Evolutionary conservation across 129 eudicot genomes (phyloP).

Genomic region (Escallonia rubra): DNA sequence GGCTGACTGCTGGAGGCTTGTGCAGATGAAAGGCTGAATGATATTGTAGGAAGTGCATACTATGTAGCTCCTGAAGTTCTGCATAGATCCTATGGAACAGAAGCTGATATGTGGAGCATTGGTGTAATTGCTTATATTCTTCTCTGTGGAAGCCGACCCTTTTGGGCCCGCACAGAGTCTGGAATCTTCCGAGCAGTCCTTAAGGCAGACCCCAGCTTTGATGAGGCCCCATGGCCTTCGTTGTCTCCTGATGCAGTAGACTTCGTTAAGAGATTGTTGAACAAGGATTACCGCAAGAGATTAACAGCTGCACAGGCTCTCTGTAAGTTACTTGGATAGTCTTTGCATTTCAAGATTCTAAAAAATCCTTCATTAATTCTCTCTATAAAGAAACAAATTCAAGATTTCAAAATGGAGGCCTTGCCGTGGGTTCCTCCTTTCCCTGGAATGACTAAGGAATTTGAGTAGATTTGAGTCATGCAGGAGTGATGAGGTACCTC

Average conservation of each 20-base stretch:
- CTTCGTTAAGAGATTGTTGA: conserved; percentile 86
- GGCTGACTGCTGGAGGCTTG: conserved; percentile 17
- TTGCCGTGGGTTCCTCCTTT: too few relatives aligned
- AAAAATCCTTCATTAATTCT: too few relatives aligned
- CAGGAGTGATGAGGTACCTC: too few relatives aligned
- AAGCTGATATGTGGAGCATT: conserved; percentile 99
- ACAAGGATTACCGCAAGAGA: conserved; percentile 95
- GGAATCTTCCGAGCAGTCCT: conserved; percentile 95
- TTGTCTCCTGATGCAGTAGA: conserved; percentile 88
- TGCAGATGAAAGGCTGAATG: conserved; percentile 95
- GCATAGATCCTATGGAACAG: conserved; percentile 96
- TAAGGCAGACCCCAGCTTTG: conserved; percentile 88
- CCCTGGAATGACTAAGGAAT: too few relatives aligned
- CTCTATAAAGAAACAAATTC: too few relatives aligned
- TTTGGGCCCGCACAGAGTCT: conserved; percentile 98
- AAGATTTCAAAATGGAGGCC: too few relatives aligned
- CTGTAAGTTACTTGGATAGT: conserved; percentile 35
- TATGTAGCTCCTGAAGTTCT: conserved; percentile 99
- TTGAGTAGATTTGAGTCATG: too few relatives aligned
- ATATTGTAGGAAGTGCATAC: conserved; percentile 99
- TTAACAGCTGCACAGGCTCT: conserved; percentile 98
- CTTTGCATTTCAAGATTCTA: too few relatives aligned
- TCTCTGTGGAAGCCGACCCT: conserved; percentile 96
- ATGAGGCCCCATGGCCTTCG: conserved; percentile 96
- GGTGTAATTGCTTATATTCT: conserved; percentile 99